Percentiles rank a stretch among this genome's conserved stretches.
phyloP scores from a whole-genome alignment of 768 basidiomycete genomes.

The Boletus tomentosulus region DNA sequence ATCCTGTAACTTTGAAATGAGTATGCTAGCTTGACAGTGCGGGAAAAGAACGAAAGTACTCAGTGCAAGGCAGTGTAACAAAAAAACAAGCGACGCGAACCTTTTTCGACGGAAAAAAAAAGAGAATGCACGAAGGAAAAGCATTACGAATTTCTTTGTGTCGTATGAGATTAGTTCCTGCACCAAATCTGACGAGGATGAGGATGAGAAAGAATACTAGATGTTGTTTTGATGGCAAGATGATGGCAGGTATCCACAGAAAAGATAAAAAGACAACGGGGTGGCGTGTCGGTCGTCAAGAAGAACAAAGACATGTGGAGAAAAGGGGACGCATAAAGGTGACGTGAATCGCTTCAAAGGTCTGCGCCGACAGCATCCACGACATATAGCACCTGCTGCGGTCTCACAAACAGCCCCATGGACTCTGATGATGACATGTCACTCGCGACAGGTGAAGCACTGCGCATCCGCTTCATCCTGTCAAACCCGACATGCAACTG shows the following conservation, averaged over 20 bases:
- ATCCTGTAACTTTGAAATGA: not conserved
- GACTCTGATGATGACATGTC: constrained; percentile 60
- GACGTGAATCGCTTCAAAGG: constrained; percentile 34
- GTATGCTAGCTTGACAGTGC: not conserved
- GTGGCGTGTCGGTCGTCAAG: constrained; percentile 9
- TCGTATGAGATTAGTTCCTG: constrained; percentile 23
- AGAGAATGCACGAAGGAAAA: constrained; percentile 1
- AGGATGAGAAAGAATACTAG: constrained; percentile 9
- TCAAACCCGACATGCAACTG: constrained; percentile 38
- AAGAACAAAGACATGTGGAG: not conserved
- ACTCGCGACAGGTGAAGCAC: constrained; percentile 63
- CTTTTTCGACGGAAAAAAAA: not conserved
- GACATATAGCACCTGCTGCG: constrained; percentile 84
- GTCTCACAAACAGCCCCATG: constrained; percentile 75
- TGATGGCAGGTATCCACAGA: constrained; percentile 8
- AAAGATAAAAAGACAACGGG: not conserved
- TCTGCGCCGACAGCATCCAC: constrained; percentile 75
- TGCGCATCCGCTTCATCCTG: constrained; percentile 54
- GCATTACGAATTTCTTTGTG: constrained; percentile 19
- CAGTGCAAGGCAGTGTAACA: not conserved
- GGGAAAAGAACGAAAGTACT: not conserved
- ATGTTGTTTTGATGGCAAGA: constrained; percentile 9
- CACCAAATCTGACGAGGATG: constrained; percentile 9
- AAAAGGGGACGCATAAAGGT: not conserved
- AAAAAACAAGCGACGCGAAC: not conserved